Conservation (phyloP, 2,329 filamentous ascomycete species). For the Capronia americana region DNA sequence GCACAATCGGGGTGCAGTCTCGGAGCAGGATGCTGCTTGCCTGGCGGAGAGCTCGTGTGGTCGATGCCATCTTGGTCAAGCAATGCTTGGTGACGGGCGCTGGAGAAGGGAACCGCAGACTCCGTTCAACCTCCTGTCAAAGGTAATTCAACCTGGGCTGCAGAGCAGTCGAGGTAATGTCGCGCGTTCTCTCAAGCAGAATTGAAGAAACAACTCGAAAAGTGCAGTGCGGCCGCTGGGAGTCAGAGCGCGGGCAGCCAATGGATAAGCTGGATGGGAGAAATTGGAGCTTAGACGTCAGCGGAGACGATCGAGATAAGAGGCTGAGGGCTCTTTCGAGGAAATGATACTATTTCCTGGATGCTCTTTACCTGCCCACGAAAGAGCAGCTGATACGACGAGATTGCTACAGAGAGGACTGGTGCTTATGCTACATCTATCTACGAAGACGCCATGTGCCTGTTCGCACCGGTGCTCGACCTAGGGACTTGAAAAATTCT, state of each 20-base stretch:
- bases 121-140: conserved; percentile 4
- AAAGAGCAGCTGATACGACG: not conserved
- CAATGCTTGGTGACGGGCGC: not conserved
- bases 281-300: conserved; percentile 24
- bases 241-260: conserved; percentile 27
- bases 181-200: not conserved
- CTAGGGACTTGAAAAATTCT: conserved; percentile 13
- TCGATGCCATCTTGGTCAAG: conserved; percentile 35
- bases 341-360: not conserved
- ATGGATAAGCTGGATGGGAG: conserved; percentile 33
- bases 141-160: not conserved
- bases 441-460: not conserved
- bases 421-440: not conserved
- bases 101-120: conserved; percentile 9
- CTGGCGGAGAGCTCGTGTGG: conserved; percentile 37
- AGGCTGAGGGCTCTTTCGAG: not conserved
- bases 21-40: conserved; percentile 34
- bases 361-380: not conserved
- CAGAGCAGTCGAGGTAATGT: conserved; percentile 1
- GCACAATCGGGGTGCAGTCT: conserved; percentile 32
- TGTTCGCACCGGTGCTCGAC: not conserved
- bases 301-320: conserved; percentile 17
- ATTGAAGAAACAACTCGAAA: conserved; percentile 9
- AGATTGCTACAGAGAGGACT: not conserved
- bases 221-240: conserved; percentile 11